phyloP scores from a whole-genome alignment of 331 rosid species.

The Erythrophleum ivorense region DNA sequence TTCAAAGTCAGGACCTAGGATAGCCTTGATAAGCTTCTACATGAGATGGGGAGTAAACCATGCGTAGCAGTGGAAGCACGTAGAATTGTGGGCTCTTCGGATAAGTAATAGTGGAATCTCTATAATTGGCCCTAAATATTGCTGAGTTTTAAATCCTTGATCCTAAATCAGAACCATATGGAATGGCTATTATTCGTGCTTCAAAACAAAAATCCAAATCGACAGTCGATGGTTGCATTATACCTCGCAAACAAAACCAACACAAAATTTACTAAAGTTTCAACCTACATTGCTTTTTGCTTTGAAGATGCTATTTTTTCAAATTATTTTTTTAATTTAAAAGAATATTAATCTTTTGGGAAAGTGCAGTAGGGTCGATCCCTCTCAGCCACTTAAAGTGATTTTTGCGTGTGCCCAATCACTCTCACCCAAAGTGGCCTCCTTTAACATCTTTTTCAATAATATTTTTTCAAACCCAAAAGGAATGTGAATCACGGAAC shows the following conservation, averaged over 20 bases:
- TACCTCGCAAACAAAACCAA: neutral
- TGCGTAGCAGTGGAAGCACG: constrained; percentile 37
- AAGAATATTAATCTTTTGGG: constrained; percentile 14
- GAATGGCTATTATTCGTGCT: neutral
- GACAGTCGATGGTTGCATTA: neutral
- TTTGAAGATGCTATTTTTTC: neutral
- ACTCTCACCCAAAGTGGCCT: constrained; percentile 38
- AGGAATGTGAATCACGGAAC: constrained; percentile 13
- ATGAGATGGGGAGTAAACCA: constrained; percentile 18
- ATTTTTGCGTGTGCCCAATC: neutral
- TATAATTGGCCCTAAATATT: neutral
- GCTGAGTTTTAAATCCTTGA: neutral
- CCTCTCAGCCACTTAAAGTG: constrained; percentile 38
- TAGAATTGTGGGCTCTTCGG: constrained; percentile 33
- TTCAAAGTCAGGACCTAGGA: no score
- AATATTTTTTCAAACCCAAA: neutral
- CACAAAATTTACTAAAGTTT: neutral
- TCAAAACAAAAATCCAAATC: neutral
- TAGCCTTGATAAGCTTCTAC: neutral
- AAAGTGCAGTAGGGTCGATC: neutral
- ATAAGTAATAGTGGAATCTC: constrained; percentile 23
- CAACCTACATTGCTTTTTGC: neutral
- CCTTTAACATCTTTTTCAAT: constrained; percentile 18
- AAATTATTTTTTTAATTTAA: neutral
- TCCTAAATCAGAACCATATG: neutral